These are phyloP conservation scores for Exophiala oligosperma DNA, from an alignment of 2,329 filamentous ascomycete genomes.

Conservation along the genomic window DNA sequence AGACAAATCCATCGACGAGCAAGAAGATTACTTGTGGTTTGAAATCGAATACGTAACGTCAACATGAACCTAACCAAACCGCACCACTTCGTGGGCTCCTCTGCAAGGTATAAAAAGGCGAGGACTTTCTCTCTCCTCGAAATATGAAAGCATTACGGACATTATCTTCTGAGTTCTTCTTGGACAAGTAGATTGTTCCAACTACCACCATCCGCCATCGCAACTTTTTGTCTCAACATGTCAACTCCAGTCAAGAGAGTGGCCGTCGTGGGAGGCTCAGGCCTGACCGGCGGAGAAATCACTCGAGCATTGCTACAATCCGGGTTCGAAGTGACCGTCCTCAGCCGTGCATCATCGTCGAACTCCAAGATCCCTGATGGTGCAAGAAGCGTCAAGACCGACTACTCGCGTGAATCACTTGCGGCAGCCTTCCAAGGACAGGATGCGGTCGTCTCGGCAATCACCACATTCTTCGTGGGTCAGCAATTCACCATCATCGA, in stretches of 20 bases:
- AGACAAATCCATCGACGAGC: no score
- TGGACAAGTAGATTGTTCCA: no score
- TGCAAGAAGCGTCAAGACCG: constrained; percentile 28
- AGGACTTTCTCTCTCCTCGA: not conserved
- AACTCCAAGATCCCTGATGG: constrained; percentile 24
- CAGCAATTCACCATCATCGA: constrained; percentile 37
- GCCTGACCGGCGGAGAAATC: constrained; percentile 4
- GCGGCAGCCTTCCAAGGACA: constrained; percentile 28
- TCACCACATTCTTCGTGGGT: constrained; percentile 17
- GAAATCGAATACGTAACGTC: not conserved
- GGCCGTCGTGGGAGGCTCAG: constrained; percentile 8
- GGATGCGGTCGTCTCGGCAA: constrained; percentile 30
- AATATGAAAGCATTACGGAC: not conserved
- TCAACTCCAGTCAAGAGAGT: constrained; percentile 9
- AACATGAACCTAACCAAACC: not conserved
- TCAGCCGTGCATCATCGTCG: constrained; percentile 30
- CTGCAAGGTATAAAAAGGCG: not conserved
- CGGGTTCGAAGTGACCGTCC: constrained; percentile 30
- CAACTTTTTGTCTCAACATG: not conserved
- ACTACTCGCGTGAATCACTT: constrained; percentile 31
- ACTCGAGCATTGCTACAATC: constrained; percentile 2
- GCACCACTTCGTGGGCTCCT: not conserved
- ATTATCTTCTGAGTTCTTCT: not conserved
- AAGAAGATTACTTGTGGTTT: not conserved
- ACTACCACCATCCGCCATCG: no score